phyloP scores from a whole-genome alignment of 1,284 basidiomycete species.

The Ceratobasidium sp. region DNA sequence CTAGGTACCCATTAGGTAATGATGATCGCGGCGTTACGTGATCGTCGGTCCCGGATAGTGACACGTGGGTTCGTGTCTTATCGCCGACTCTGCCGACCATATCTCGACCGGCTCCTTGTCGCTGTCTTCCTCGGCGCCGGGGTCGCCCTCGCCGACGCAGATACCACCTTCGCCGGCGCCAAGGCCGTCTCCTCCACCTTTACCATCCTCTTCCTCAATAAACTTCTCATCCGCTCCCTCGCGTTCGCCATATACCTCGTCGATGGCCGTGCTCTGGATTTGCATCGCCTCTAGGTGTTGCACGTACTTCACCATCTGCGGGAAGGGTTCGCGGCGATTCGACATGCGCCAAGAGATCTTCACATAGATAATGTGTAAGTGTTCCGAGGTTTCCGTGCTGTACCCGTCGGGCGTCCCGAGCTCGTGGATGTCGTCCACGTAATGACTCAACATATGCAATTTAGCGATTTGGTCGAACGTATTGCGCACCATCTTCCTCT shows the following conservation, averaged over 20 bases:
- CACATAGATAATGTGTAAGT: slow-evolving; percentile 9
- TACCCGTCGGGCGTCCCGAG: slow-evolving; percentile 25
- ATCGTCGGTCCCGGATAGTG: no score
- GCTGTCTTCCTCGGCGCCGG: no score
- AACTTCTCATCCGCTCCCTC: neutral
- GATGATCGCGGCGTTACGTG: slow-evolving; percentile 33
- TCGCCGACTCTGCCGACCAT: no score
- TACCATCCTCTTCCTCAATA: neutral
- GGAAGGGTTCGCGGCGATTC: neutral
- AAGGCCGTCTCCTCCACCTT: no score
- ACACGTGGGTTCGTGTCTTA: no score
- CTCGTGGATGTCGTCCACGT: slow-evolving; percentile 1
- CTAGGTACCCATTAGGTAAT: slow-evolving; percentile 47
- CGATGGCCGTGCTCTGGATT: neutral
- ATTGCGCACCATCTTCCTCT: no score
- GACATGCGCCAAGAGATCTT: no score
- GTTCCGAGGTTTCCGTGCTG: slow-evolving; percentile 22
- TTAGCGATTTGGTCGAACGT: slow-evolving; percentile 9
- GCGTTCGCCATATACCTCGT: slow-evolving; percentile 16
- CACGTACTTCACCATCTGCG: slow-evolving; percentile 13
- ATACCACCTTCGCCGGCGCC: no score
- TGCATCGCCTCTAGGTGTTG: slow-evolving; percentile 8
- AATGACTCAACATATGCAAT: slow-evolving; percentile 17
- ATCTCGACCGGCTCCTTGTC: no score
- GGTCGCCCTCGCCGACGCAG: no score